Percentiles rank a stretch among this genome's conserved stretches.
Conservation (phyloP, 805 yeast genomes). For the Peterozyma toletana region DNA sequence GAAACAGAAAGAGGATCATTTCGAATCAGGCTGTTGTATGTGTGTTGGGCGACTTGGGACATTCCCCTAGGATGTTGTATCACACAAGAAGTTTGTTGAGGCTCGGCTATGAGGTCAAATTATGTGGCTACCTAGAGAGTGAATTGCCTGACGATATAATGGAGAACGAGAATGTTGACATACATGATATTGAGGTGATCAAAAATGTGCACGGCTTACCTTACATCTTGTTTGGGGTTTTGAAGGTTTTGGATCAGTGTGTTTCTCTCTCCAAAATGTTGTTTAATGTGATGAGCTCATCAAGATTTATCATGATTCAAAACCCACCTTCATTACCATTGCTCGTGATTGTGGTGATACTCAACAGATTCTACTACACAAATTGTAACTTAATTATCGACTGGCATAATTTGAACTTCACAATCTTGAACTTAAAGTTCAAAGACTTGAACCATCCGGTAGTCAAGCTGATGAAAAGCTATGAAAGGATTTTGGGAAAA, state of each 20-base stretch:
- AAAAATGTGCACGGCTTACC: conserved; percentile 36
- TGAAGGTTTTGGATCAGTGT: conserved; percentile 56
- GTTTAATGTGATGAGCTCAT: conserved; percentile 42
- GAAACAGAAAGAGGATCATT: conserved; percentile 9
- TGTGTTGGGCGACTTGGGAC: conserved; percentile 91
- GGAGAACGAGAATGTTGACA: conserved; percentile 42
- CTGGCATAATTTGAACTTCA: conserved; percentile 93
- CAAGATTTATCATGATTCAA: conserved; percentile 67
- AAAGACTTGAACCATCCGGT: conserved; percentile 47
- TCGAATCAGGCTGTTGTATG: conserved; percentile 60
- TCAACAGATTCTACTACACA: conserved; percentile 35
- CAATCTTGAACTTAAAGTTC: conserved; percentile 67
- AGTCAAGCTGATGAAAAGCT: conserved; percentile 49
- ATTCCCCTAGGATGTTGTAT: conserved; percentile 90
- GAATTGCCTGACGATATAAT: conserved; percentile 41
- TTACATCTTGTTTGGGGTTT: conserved; percentile 45
- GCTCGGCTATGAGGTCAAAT: conserved; percentile 64
- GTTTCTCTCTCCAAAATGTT: conserved; percentile 38
- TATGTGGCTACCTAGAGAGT: conserved; percentile 77
- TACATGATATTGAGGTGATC: conserved; percentile 37
- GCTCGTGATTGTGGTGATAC: conserved; percentile 52
- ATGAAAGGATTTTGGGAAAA: conserved; percentile 58
- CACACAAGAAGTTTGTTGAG: conserved; percentile 77
- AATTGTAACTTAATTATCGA: conserved; percentile 70
- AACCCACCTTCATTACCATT: conserved; percentile 94